A percentile compares a stretch with the other conserved stretches of the same genome.
Conservation (phyloP, 345 rosid species). For the Boechera retrofracta region DNA sequence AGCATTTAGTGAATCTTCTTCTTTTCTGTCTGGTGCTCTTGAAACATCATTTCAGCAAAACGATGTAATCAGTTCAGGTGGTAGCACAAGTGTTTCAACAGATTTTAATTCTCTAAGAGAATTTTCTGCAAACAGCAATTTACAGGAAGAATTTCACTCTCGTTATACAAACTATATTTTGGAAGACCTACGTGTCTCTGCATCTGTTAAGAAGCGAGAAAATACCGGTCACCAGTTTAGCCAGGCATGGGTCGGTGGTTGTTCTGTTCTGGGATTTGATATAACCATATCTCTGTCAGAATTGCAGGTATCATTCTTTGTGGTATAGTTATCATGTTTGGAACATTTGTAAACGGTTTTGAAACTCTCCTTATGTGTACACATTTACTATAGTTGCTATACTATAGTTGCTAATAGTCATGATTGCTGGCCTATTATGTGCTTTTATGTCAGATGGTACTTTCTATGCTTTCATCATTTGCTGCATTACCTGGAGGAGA, state of each 20-base stretch:
- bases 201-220: conserved; percentile 58
- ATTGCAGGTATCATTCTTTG: conserved; percentile 57
- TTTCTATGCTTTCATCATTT: conserved; percentile 65
- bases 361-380: conserved; percentile 3
- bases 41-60: conserved; percentile 43
- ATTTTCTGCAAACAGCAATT: conserved; percentile 32
- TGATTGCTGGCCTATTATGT: conserved; percentile 42
- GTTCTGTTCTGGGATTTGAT: conserved; percentile 74
- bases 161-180: conserved; percentile 63
- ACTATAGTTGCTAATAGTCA: conserved; percentile 24
- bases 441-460: conserved; percentile 64
- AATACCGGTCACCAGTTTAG: conserved; percentile 44
- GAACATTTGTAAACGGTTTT: conserved; percentile 14
- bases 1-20: conserved; percentile 51
- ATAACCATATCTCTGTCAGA: conserved; percentile 73
- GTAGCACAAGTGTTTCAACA: conserved; percentile 50
- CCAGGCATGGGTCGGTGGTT: conserved; percentile 71
- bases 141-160: conserved; percentile 43
- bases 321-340: conserved; percentile 17
- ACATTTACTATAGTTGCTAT: conserved; percentile 33
- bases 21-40: conserved; percentile 46
- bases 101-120: conserved; percentile 42
- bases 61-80: conserved; percentile 49
- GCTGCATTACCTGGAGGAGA: conserved; percentile 52
- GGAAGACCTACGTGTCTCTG: conserved; percentile 59